Base-by-base conservation (phyloP, 805 yeast genomes). In the Kockiozyma suomiensis region DNA sequence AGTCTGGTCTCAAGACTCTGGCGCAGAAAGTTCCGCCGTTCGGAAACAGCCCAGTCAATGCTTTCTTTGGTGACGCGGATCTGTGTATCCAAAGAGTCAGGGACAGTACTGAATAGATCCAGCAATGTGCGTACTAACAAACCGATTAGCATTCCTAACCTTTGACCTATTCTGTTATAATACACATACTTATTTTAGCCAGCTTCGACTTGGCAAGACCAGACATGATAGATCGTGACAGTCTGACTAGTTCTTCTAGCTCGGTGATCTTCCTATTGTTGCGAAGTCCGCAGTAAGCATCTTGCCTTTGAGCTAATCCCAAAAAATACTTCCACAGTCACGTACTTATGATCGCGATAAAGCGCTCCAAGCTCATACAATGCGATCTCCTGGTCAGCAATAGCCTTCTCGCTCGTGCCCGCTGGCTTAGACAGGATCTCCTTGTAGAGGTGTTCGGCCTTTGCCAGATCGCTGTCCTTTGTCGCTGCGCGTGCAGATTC, bases 161-260 rank as follows among this genome's bases (percentile, higher is more conserved):
- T 13, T n/a, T 1, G 19, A n/a, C 35, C 17, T 19, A 15, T 15
- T 10, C 1, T 42, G 15, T 25, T 12, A 6, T 8, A 19, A 47
- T 13, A 21, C 10, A 37, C 64, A 35, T 65, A 66, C 69, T 86
- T 57, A 93, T 88, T 73, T 93, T 94, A 21, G 98, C 96, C 7
- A 96, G 88, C 74, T 94, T 94, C 15, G 97, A 88, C 76, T 94
- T 94, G 49, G 98, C 97, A 70, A 89, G 84, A 35, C 82, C 82
- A 56, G 86, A 83, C 79, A 91, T 85, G n/a, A 85, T 82, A 7
- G 75, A 77, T 68, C 94, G 82, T 0, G 96, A 85, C 42, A 83
- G 79, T 12, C 84, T 79, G 40, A 94, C 83, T 69, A 94, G 82
- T 41, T 75, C 76, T 17, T 79, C 76, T 47, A 94, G 79, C 66